Conservation (phyloP, 306 rosid species). For the Delonix regia region DNA sequence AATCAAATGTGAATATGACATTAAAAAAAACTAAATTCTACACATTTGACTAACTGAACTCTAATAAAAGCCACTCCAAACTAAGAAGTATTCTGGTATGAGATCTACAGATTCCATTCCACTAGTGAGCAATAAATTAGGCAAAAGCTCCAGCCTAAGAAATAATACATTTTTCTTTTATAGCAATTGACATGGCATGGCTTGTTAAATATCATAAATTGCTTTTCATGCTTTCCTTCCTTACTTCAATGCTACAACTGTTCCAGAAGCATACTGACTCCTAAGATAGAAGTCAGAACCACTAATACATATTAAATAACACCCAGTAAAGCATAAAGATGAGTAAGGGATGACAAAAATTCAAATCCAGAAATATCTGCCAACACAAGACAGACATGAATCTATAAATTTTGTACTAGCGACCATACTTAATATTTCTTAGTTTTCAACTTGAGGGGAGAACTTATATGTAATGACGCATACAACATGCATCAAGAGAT, state of each 20-base stretch:
- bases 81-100: background rate
- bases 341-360: no score
- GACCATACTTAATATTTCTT: background rate
- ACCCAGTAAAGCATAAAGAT: no score
- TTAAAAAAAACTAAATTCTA: slow-evolving; percentile 2
- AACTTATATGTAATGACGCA: background rate
- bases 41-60: background rate
- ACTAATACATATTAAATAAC: no score
- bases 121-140: background rate
- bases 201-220: background rate
- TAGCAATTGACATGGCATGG: background rate
- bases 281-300: background rate
- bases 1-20: background rate
- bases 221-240: background rate
- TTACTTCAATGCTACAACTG: background rate
- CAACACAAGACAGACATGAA: background rate
- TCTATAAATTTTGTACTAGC: background rate
- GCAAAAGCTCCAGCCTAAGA: no score
- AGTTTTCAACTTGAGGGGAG: background rate
- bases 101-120: background rate
- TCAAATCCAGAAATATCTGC: no score
- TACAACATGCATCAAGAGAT: background rate
- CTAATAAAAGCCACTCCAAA: slow-evolving; percentile 10
- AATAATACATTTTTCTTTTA: background rate
- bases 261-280: background rate